A percentile compares a stretch with the other conserved stretches of the same genome.
Conservation (phyloP, 805 yeast species). For the Lachancea thermotolerans region DNA sequence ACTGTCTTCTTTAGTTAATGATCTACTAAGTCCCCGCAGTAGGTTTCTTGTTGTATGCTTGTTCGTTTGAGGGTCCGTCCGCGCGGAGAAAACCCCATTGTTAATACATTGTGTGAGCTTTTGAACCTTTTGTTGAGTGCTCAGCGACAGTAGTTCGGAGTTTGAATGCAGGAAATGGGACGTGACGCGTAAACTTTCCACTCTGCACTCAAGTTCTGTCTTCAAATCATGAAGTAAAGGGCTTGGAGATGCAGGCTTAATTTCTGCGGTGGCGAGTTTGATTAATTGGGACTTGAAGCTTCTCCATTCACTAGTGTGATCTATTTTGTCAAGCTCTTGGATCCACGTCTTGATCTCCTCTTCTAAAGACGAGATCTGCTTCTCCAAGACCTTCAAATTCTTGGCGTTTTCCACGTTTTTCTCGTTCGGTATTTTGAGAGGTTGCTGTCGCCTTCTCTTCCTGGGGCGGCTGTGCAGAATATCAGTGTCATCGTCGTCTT, state of each 20-base stretch:
- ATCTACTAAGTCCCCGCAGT: constrained; percentile 21
- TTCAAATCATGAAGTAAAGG: constrained; percentile 3
- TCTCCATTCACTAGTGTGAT: constrained; percentile 1
- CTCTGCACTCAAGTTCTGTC: constrained; percentile 12
- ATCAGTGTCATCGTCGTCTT: constrained; percentile 10
- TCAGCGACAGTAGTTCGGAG: constrained; percentile 15
- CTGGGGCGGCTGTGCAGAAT: neutral
- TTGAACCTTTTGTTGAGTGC: constrained; percentile 14
- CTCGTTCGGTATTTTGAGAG: constrained; percentile 23
- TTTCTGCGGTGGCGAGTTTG: neutral
- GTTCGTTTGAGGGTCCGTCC: constrained; percentile 4
- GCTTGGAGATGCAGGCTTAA: constrained; percentile 11
- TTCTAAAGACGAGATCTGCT: constrained; percentile 20
- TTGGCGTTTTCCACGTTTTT: constrained; percentile 27
- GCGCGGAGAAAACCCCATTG: neutral
- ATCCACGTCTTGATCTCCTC: constrained; percentile 27
- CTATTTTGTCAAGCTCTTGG: constrained; percentile 10
- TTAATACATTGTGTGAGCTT: constrained; percentile 15
- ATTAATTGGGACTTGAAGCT: neutral
- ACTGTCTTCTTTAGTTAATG: constrained; percentile 10
- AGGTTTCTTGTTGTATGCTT: constrained; percentile 14
- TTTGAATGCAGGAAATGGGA: constrained; percentile 23
- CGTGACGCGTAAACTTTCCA: constrained; percentile 18
- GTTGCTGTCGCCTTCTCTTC: constrained; percentile 1
- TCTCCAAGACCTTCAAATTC: constrained; percentile 18